Conservation (phyloP, 2,329 filamentous ascomycete genomes). For the Ophiostoma ulmi region DNA sequence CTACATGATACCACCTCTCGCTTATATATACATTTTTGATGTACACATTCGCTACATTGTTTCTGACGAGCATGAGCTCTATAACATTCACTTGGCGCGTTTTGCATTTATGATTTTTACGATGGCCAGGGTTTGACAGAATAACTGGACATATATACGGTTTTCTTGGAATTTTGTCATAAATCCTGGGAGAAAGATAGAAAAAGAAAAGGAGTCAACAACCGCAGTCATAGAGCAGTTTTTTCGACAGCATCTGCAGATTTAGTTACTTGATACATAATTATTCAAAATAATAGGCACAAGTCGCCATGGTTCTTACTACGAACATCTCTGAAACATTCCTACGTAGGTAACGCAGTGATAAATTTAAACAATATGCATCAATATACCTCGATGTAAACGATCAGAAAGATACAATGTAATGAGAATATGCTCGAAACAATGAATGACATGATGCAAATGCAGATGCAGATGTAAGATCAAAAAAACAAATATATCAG, state of each 20-base stretch:
- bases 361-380: not conserved
- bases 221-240: not conserved
- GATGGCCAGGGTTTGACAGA: not conserved
- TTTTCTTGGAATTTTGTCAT: not conserved
- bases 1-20: constrained; percentile 11
- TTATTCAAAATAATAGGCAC: not conserved
- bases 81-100: not conserved
- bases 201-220: not conserved
- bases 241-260: not conserved
- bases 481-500: not conserved
- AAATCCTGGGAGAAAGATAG: not conserved
- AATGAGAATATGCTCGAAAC: not conserved
- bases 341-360: not conserved
- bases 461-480: not conserved
- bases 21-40: constrained; percentile 10
- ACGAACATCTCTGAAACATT: not conserved
- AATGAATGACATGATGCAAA: not conserved
- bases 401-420: not conserved
- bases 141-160: not conserved
- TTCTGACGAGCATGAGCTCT: not conserved
- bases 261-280: not conserved
- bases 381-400: constrained; percentile 1
- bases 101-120: not conserved
- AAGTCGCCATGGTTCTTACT: not conserved
- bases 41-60: constrained; percentile 8